These are phyloP conservation scores for Metschnikowia similis DNA, from an alignment of 805 yeast genomes.

Conservation along the genomic window DNA sequence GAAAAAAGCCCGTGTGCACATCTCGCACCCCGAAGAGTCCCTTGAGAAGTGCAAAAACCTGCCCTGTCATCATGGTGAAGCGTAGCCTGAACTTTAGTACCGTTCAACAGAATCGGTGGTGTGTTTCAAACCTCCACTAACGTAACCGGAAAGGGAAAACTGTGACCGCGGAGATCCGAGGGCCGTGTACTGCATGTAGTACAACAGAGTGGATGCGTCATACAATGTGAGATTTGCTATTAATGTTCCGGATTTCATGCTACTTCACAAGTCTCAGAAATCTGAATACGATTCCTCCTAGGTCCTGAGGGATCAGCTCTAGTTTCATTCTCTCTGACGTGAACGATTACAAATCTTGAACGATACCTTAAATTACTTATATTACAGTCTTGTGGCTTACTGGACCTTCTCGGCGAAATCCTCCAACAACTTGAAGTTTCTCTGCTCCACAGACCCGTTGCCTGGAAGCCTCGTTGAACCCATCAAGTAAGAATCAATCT, in stretches of 20 bases:
- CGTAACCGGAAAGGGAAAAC: slow-evolving; percentile 6
- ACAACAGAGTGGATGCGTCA: background rate
- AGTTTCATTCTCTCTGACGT: no score
- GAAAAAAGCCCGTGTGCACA: background rate
- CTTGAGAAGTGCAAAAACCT: background rate
- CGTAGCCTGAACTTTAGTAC: background rate
- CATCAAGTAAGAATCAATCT: slow-evolving; percentile 77
- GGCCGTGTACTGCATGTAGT: background rate
- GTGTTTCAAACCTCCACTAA: slow-evolving; percentile 4
- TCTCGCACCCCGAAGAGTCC: background rate
- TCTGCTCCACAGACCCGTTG: slow-evolving; percentile 85
- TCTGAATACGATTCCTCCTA: no score
- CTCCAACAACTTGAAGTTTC: slow-evolving; percentile 72
- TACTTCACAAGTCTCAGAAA: no score
- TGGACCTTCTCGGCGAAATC: slow-evolving; percentile 60
- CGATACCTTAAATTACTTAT: background rate
- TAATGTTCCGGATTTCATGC: no score
- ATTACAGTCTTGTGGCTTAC: background rate
- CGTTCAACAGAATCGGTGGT: background rate
- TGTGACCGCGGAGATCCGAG: slow-evolving; percentile 4
- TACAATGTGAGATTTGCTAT: background rate
- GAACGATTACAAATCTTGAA: no score
- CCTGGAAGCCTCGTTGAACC: slow-evolving; percentile 85
- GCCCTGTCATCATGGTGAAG: background rate
- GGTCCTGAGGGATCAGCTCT: no score